Evolutionary conservation across 495 filamentous ascomycete genomes (phyloP).

Genomic region (Penicillium argentinense): DNA sequence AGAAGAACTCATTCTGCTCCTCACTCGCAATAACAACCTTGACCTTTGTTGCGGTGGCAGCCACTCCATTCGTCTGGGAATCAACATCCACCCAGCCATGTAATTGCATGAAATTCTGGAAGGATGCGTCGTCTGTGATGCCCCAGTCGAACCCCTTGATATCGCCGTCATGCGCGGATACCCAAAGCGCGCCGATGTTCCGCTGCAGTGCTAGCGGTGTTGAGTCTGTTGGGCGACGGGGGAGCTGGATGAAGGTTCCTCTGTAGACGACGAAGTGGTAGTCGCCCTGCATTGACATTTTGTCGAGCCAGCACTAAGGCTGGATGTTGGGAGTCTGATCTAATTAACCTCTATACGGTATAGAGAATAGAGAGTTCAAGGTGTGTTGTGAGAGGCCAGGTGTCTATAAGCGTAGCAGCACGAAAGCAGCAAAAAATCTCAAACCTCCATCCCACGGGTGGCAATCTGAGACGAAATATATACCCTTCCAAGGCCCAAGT

Average conservation of each 20-base stretch:
- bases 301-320: too few species aligned
- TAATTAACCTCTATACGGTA: too few species aligned
- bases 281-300: constrained; percentile 6
- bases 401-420: too few species aligned
- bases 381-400: too few species aligned
- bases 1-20: constrained; percentile 68
- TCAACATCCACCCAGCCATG: constrained; percentile 40
- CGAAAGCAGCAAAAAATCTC: too few species aligned
- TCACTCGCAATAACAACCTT: constrained; percentile 32
- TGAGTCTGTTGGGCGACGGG: constrained; percentile 16
- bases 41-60: constrained; percentile 13
- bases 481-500: too few species aligned
- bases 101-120: constrained; percentile 41
- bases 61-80: background rate
- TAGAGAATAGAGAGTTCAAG: too few species aligned
- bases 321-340: too few species aligned
- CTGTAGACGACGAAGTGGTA: constrained; percentile 36
- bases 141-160: constrained; percentile 51
- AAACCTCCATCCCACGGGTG: too few species aligned
- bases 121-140: constrained; percentile 29
- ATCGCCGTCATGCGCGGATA: constrained; percentile 59
- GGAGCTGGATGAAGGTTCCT: constrained; percentile 50
- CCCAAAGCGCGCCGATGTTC: constrained; percentile 62
- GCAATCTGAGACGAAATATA: too few species aligned
- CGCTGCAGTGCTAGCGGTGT: constrained; percentile 26